phyloP scores from a whole-genome alignment of 306 rosid genomes.

The Dryas octopetala region DNA sequence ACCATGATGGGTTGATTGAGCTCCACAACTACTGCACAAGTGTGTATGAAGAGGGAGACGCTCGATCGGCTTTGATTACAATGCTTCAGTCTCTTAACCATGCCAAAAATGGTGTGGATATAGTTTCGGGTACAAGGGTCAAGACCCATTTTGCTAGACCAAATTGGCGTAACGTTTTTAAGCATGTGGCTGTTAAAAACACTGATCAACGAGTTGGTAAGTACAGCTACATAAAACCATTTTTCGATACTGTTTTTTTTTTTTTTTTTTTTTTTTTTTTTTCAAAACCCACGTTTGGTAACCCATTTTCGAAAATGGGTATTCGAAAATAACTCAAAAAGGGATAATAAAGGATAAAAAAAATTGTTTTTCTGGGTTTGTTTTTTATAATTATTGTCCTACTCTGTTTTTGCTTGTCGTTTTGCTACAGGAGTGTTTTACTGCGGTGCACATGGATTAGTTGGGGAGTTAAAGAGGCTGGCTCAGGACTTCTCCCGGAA shows the following conservation, averaged over 20 bases:
- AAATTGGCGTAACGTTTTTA: constrained; percentile 77
- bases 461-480: constrained; percentile 62
- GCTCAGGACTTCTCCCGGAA: constrained; percentile 76
- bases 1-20: constrained; percentile 57
- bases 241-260: no score
- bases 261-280: no score
- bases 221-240: constrained; percentile 5
- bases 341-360: no score
- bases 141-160: constrained; percentile 87
- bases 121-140: constrained; percentile 77
- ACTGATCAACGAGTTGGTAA: constrained; percentile 70
- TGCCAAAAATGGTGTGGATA: constrained; percentile 74
- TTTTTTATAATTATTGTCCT: neutral
- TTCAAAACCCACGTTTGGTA: no score
- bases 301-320: no score
- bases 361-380: neutral
- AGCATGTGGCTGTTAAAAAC: constrained; percentile 61
- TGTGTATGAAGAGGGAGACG: constrained; percentile 91
- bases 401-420: neutral
- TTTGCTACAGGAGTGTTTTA: constrained; percentile 79
- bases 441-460: constrained; percentile 70
- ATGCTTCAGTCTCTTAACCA: constrained; percentile 88
- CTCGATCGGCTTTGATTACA: constrained; percentile 75
- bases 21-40: constrained; percentile 87
- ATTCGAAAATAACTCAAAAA: no score